Percentiles rank a stretch among this genome's conserved stretches.
These are phyloP conservation scores for Antitrichia curtipendula DNA, from an alignment of 225 moss, liverwort and hornwort species.

Conservation along the genomic window DNA sequence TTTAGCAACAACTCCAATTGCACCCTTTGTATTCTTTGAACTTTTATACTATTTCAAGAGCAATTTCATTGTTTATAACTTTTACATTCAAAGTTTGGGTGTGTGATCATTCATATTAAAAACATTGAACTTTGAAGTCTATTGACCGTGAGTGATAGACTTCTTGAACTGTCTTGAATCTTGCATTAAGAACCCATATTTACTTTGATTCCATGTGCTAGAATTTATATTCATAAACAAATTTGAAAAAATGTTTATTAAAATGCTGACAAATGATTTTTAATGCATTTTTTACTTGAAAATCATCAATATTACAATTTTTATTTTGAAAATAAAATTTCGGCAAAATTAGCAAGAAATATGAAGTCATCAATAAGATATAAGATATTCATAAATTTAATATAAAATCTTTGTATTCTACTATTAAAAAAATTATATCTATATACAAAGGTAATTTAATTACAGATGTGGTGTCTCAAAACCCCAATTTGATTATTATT, in stretches of 20 bases:
- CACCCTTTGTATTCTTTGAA: background rate
- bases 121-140: background rate
- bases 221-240: background rate
- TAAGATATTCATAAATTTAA: background rate
- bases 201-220: rapidly evolving
- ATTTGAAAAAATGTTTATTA: background rate
- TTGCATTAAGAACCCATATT: background rate
- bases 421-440: no score
- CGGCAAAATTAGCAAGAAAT: background rate
- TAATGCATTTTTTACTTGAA: background rate
- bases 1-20: no score
- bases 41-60: background rate
- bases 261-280: background rate
- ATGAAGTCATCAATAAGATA: background rate
- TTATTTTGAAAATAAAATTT: background rate
- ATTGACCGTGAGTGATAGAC: background rate
- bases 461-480: background rate
- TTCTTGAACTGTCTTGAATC: background rate
- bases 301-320: background rate
- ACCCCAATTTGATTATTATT: rapidly evolving
- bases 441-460: no score
- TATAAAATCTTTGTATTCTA: background rate
- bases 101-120: background rate
- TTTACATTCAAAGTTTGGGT: background rate
- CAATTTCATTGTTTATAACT: background rate